Evolutionary conservation across 176 grass and related monocot genomes (phyloP).

Genomic region (Eremochloa ophiuroides): DNA sequence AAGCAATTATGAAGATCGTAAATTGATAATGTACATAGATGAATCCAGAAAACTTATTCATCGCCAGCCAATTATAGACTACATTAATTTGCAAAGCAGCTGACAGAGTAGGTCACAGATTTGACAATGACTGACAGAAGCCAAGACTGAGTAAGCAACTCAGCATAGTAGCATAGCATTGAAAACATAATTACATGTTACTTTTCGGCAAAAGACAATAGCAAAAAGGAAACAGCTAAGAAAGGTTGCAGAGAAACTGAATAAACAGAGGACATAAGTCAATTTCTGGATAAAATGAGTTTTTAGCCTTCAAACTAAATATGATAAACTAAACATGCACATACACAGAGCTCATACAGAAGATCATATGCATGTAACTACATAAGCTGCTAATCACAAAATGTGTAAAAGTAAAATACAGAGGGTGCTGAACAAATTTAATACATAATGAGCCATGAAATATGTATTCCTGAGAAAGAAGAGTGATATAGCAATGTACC

Average conservation of each 20-base stretch:
- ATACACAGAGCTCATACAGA: neutral
- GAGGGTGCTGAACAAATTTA: neutral
- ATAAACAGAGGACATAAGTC: neutral
- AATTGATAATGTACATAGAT: neutral
- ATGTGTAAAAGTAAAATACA: neutral
- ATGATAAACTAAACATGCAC: conserved; percentile 14
- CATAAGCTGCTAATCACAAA: neutral
- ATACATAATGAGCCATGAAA: conserved; percentile 2
- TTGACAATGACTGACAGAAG: neutral
- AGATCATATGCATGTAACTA: neutral
- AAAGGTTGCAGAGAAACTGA: neutral
- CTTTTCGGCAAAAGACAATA: neutral
- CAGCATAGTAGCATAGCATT: neutral
- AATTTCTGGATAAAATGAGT: neutral
- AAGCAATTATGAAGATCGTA: conserved; percentile 17
- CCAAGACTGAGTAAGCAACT: neutral
- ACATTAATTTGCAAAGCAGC: neutral
- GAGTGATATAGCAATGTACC: conserved; percentile 42
- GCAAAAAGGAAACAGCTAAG: neutral
- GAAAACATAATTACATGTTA: neutral
- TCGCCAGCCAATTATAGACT: conserved; percentile 7
- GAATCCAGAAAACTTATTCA: neutral
- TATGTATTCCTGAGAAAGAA: conserved; percentile 15
- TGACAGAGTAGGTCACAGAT: neutral
- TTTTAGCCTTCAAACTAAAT: neutral